These are phyloP conservation scores for Sideroxylon spinosum DNA, from an alignment of 179 eudicot species.

Conservation along the genomic window DNA sequence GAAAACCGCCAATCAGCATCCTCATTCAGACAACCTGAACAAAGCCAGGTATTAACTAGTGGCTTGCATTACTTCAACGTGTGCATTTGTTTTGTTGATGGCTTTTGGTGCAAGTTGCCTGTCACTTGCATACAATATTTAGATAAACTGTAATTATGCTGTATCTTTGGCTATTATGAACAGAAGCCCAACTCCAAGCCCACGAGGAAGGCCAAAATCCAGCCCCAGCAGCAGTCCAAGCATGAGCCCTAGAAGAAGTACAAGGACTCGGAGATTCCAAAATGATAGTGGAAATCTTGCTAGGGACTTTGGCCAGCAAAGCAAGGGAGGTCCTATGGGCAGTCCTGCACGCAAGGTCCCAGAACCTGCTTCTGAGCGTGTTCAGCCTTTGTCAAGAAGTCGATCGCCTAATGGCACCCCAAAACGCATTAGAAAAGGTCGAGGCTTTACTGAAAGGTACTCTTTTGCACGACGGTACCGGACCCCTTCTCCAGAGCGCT, in stretches of 20 bases:
- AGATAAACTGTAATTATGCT: background rate
- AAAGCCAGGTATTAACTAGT: constrained; percentile 51
- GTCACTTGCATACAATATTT: background rate
- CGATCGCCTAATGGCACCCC: constrained; percentile 75
- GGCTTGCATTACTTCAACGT: background rate
- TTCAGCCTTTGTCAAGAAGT: constrained; percentile 42
- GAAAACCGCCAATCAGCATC: constrained; percentile 24
- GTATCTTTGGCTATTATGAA: background rate
- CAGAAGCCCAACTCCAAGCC: constrained; percentile 54
- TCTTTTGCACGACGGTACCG: constrained; percentile 77
- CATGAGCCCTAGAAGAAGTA: constrained; percentile 36
- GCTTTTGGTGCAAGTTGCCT: constrained; percentile 4
- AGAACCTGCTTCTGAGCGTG: constrained; percentile 41
- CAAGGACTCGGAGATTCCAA: constrained; percentile 18
- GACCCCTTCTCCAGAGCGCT: constrained; percentile 87
- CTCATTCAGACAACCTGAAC: constrained; percentile 27
- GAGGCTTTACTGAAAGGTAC: constrained; percentile 82
- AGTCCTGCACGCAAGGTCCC: constrained; percentile 32
- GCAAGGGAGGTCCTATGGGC: constrained; percentile 41
- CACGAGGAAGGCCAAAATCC: constrained; percentile 28
- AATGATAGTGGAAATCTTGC: constrained; percentile 18
- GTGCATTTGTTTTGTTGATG: constrained; percentile 6
- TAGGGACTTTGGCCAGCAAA: constrained; percentile 31
- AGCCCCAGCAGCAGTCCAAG: constrained; percentile 39
- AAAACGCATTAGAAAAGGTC: constrained; percentile 85